Base-by-base conservation (phyloP, 2,329 filamentous ascomycete genomes). In the Westerdykella aurantiaca region DNA sequence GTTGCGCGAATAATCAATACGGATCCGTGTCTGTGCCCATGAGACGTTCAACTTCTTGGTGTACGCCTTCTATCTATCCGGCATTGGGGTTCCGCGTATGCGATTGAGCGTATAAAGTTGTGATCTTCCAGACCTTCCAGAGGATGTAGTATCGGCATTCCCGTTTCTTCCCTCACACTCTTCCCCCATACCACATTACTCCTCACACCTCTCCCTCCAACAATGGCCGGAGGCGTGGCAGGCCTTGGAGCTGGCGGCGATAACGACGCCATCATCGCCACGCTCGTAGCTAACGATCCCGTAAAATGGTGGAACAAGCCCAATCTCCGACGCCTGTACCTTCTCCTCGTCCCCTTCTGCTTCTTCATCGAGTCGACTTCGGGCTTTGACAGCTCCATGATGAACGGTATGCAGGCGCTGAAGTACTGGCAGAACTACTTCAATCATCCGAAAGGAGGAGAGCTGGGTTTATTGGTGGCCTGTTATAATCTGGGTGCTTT, bases 311-410 rank as follows among this genome's bases (percentile, higher is more conserved):
- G 74, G 66, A 72, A 70, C 55, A 83, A 83, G 61, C 76, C 74
- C 1, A 82, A 82, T 50, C 65, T 82, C 33, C 70, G 78, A 42
- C 57, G 56, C 14, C 68, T 82, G 31, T 82, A 83, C 54, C 57
- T 82, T 6, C 63, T 78, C 46, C 71, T 83, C 39, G 77, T 82
- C 45, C 77, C 77, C 17, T 77, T 76, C 35, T 80, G 76, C 58
- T 77, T 82, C 67, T 79, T 79, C 38, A 79, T 82, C 45, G 80
- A 82, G 64, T 78, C 79, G 55, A 81, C 78, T 0, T 79, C 76
- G 4, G 78, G 78, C 0, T 81, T 80, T 51, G 78, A 80, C 52
- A 75, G 72, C 3, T 75, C 70, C 22, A 71, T 76, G 58, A 72
- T 72, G 46, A 58, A 60, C 41, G 60, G 58, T n/a, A 57, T 59